Percentiles rank a stretch among this genome's conserved stretches.
These are phyloP conservation scores for Candida tetrigidarum DNA, from an alignment of 1,139 yeast species.

Conservation along the genomic window DNA sequence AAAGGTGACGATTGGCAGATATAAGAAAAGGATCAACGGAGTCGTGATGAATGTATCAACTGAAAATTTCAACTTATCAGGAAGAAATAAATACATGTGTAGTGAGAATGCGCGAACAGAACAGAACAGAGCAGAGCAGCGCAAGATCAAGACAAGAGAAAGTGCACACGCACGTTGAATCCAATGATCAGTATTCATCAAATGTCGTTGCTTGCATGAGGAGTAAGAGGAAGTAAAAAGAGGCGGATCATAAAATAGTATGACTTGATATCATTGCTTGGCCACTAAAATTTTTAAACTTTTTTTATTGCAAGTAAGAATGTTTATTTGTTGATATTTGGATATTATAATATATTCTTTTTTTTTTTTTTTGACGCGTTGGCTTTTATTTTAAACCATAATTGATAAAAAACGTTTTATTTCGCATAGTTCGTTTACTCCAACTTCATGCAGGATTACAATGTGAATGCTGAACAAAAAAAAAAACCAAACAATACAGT, in stretches of 20 bases:
- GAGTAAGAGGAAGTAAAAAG: too few species aligned
- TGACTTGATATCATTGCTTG: too few species aligned
- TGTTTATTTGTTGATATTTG: neutral
- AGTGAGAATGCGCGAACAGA: neutral
- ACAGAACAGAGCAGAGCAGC: too few species aligned
- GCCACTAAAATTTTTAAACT: too few species aligned
- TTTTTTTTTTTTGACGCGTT: neutral
- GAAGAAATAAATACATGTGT: neutral
- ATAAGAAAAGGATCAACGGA: neutral
- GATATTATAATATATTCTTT: too few species aligned
- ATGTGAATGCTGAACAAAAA: too few species aligned
- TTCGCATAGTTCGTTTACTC: too few species aligned
- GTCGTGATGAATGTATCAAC: slow-evolving; percentile 1
- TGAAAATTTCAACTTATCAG: neutral
- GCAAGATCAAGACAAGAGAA: too few species aligned
- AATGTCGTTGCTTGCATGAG: neutral
- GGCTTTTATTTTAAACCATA: neutral
- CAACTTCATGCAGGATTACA: too few species aligned
- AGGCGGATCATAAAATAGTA: too few species aligned
- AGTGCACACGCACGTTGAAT: neutral
- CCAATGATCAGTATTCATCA: neutral
- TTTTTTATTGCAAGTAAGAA: neutral
- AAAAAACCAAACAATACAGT: too few species aligned
- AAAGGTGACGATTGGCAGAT: neutral
- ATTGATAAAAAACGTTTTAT: neutral